These are phyloP conservation scores for Porodaedalea pini DNA, from an alignment of 1,284 basidiomycete species.

Conservation along the genomic window DNA sequence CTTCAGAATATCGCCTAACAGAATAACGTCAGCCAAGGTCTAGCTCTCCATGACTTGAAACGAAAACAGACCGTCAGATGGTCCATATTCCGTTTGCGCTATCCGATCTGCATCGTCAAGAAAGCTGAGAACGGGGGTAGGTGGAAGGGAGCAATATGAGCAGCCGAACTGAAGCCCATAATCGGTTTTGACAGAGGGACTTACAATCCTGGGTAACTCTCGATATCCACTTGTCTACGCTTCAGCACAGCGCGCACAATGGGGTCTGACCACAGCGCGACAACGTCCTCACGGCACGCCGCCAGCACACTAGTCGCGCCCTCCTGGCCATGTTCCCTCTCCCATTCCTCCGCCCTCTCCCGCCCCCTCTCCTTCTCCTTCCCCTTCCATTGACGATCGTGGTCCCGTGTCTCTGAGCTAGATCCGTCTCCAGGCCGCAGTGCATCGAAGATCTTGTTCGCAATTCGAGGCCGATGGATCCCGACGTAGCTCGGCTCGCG, in stretches of 20 bases:
- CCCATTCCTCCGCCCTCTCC: no score
- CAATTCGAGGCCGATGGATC: no score
- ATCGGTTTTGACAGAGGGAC: conserved; percentile 29
- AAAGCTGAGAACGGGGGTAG: conserved; percentile 50
- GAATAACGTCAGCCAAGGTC: conserved; percentile 2
- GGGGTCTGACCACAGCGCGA: conserved; percentile 53
- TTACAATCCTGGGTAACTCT: conserved; percentile 57
- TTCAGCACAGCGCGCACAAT: conserved; percentile 47
- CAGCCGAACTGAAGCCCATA: conserved; percentile 6
- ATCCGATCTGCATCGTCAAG: conserved; percentile 58
- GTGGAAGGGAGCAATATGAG: neutral
- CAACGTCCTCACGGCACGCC: conserved; percentile 54
- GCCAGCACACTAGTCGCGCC: conserved; percentile 41
- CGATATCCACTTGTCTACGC: conserved; percentile 43
- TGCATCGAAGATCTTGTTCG: no score
- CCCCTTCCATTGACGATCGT: no score
- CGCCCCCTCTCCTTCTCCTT: no score
- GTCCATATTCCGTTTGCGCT: conserved; percentile 47
- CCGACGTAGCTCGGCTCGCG: no score
- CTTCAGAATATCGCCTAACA: conserved; percentile 54
- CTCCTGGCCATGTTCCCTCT: no score
- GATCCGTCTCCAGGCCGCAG: no score
- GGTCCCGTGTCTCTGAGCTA: no score
- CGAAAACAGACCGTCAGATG: conserved; percentile 40
- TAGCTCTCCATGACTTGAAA: neutral